Evolutionary conservation across 1,139 yeast species (phyloP).

Genomic region (Meyerozyma elateridarum): DNA sequence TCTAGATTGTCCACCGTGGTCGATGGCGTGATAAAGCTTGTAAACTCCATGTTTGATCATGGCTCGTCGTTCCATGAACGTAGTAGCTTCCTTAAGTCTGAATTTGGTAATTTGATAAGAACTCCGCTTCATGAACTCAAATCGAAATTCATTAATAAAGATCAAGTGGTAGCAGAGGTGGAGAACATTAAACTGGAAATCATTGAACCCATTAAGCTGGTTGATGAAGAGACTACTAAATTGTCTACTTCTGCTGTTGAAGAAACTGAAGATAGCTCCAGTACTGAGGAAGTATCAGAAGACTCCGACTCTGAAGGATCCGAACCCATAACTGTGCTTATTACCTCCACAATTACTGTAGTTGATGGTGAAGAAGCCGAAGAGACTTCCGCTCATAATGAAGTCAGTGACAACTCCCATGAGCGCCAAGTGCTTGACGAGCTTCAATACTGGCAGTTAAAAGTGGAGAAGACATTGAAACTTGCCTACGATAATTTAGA

Average conservation of each 20-base stretch:
- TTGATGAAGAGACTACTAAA: slow-evolving; percentile 10
- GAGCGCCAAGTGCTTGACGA: slow-evolving; percentile 21
- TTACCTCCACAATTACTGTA: slow-evolving; percentile 30
- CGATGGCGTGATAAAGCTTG: slow-evolving; percentile 1
- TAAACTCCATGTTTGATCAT: neutral
- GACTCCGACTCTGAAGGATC: slow-evolving; percentile 1
- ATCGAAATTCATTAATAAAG: slow-evolving; percentile 8
- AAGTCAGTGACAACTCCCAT: slow-evolving; percentile 3
- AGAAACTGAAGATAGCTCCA: slow-evolving; percentile 3
- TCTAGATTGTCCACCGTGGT: neutral
- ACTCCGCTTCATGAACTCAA: slow-evolving; percentile 16
- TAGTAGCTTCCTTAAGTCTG: slow-evolving; percentile 22
- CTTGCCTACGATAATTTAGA: slow-evolving; percentile 41
- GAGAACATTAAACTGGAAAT: too few relatives aligned
- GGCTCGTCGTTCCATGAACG: slow-evolving; percentile 11
- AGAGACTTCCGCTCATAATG: slow-evolving; percentile 1
- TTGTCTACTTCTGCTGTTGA: slow-evolving; percentile 7
- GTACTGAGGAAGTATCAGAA: neutral
- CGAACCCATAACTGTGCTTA: slow-evolving; percentile 21
- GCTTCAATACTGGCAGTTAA: slow-evolving; percentile 28
- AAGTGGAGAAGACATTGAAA: slow-evolving; percentile 37
- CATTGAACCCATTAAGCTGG: slow-evolving; percentile 18
- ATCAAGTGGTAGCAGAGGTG: slow-evolving; percentile 16
- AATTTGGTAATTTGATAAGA: slow-evolving; percentile 24
- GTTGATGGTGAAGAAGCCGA: slow-evolving; percentile 12